phyloP scores from a whole-genome alignment of 2,329 filamentous ascomycete species.

The Beauveria rudraprayagi region DNA sequence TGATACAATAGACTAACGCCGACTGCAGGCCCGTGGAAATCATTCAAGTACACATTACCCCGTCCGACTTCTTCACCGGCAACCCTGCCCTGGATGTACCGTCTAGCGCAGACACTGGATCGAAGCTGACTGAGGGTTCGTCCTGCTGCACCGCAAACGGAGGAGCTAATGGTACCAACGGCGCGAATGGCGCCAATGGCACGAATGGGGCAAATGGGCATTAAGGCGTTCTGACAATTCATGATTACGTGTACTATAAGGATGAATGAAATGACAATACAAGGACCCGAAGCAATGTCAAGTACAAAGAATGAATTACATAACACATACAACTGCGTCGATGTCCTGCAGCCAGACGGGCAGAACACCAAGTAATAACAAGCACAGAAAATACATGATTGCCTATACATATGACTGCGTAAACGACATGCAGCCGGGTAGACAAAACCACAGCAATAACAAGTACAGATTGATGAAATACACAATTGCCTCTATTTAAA shows the following conservation, averaged over 20 bases:
- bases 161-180: neutral
- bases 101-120: constrained; percentile 22
- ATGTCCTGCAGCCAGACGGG: too few relatives aligned
- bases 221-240: neutral
- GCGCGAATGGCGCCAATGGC: neutral
- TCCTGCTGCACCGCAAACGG: constrained; percentile 1
- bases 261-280: neutral
- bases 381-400: too few relatives aligned
- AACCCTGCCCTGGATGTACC: constrained; percentile 41
- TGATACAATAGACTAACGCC: neutral
- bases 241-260: neutral
- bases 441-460: too few relatives aligned
- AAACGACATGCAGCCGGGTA: too few relatives aligned
- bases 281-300: too few relatives aligned
- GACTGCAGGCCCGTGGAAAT: constrained; percentile 45
- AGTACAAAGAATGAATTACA: too few relatives aligned
- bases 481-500: too few relatives aligned
- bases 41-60: constrained; percentile 35
- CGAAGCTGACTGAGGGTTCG: constrained; percentile 10
- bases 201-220: neutral
- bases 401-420: too few relatives aligned
- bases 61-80: constrained; percentile 39
- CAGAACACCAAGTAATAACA: too few relatives aligned
- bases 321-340: too few relatives aligned
- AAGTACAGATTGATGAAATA: too few relatives aligned